Evolutionary conservation across 75 land plant genomes (phyloP), one percentile per base, ranked within the genome.

Genomic region (Sequoiadendron giganteum): DNA sequence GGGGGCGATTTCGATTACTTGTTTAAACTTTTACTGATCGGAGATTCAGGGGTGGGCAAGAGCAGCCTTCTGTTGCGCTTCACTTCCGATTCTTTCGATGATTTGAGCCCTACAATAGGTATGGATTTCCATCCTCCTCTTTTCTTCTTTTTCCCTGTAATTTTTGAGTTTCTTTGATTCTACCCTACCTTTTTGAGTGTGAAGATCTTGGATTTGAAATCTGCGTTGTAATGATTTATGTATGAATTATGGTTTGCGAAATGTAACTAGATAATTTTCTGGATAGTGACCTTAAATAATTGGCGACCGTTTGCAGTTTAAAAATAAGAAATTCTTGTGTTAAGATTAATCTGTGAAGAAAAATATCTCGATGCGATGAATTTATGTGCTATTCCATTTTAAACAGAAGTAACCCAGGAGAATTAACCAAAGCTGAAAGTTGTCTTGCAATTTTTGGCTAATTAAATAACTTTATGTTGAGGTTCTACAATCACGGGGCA

Each of bases 41-140:
- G 99, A 13, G 96, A 97, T 86, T 95, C 99, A 5, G 99, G 95
- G 8, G 99, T 97, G 16, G 99, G 97, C n/a, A 97, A 97, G 86
- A 96, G 97, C 82, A 97, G 96, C 87, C 90, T 97, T 19, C 91
- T 97, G 4, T 76, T 95, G 58, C 95, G 97, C 36, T 97, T 97
- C 92, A 96, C 98, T 36, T 93, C 99, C 30, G 94, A 91, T 61
- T 82, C 91, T 39, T 93, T 93, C n/a, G 94, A 96, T 81, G 95
- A 96, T 76, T 93, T 92, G 13, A 90, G 94, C 9, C 95, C 97
- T 3, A 97, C 99, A 14, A 96, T 97, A 42, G 98, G 98, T 95
- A 89, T 42, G 48, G 19, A 3, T 87, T 87, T 39, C 88, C 36
- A 25, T 86, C 58, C 30, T 8, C 28, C 30, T 25, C 7, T 25